These are phyloP conservation scores for Passalora sequoiae DNA, from an alignment of 2,329 filamentous ascomycete genomes.

Conservation along the genomic window DNA sequence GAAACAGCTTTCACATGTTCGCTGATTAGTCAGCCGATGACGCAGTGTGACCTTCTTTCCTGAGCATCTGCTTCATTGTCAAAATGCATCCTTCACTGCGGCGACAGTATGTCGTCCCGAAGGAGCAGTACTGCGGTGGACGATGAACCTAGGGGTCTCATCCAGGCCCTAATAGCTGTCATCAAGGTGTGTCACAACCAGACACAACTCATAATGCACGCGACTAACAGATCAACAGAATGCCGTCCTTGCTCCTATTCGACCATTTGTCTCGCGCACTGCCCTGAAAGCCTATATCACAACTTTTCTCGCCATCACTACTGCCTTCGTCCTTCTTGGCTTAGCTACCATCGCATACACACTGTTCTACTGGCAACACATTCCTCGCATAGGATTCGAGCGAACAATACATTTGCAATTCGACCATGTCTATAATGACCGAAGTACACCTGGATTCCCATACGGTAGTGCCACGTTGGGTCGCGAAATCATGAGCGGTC, in stretches of 20 bases:
- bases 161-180: slow-evolving; percentile 6
- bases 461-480: slow-evolving; percentile 49
- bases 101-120: slow-evolving; percentile 2
- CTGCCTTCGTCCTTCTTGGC: slow-evolving; percentile 52
- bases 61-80: not conserved
- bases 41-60: not conserved
- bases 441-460: slow-evolving; percentile 34
- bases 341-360: slow-evolving; percentile 58
- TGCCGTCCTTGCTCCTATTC: slow-evolving; percentile 50
- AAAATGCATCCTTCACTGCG: not conserved
- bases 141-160: slow-evolving; percentile 10
- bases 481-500: slow-evolving; percentile 59
- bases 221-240: slow-evolving; percentile 17
- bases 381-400: slow-evolving; percentile 60
- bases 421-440: slow-evolving; percentile 41
- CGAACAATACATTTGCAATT: slow-evolving; percentile 63
- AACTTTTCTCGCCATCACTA: slow-evolving; percentile 49
- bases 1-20: too few species aligned
- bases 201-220: not conserved
- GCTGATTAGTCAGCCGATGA: too few species aligned
- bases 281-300: slow-evolving; percentile 62
- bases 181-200: not conserved
- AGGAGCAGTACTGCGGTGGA: slow-evolving; percentile 6
- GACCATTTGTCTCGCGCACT: slow-evolving; percentile 53
- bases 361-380: slow-evolving; percentile 64